These are phyloP conservation scores for Rugonectria rugulosa DNA, from an alignment of 2,329 filamentous ascomycete species.

Conservation along the genomic window DNA sequence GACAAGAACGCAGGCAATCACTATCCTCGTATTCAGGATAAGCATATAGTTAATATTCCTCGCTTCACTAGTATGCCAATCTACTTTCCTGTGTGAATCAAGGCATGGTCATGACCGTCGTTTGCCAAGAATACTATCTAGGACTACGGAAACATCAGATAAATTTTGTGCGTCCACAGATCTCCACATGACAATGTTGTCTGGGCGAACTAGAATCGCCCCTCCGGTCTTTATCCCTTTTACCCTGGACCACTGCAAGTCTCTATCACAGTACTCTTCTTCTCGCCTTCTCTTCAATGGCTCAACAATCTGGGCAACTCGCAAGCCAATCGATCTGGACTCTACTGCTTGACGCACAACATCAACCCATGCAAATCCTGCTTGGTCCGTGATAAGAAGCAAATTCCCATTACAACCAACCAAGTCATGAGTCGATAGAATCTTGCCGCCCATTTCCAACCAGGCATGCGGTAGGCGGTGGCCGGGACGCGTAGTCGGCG, in stretches of 20 bases:
- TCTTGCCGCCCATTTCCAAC: neutral
- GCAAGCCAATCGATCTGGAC: neutral
- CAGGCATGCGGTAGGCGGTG: constrained; percentile 1
- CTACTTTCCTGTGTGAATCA: no score
- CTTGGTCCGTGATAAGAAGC: neutral
- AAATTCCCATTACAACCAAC: neutral
- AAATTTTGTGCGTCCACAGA: no score
- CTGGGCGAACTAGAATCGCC: neutral
- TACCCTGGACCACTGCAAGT: neutral
- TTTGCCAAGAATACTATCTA: no score
- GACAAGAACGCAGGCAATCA: no score
- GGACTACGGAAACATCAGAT: no score
- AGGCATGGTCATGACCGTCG: no score
- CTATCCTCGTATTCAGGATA: no score
- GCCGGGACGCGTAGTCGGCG: neutral
- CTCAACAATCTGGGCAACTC: neutral
- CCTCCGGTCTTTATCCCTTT: neutral
- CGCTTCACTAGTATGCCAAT: no score
- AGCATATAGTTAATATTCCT: no score
- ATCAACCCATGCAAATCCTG: neutral
- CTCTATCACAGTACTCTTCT: neutral
- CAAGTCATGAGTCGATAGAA: neutral
- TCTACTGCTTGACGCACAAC: neutral
- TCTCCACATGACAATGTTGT: neutral
- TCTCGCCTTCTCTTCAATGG: no score